Evolutionary conservation across 805 yeast species (phyloP).

Genomic region (Candida multigemmis): DNA sequence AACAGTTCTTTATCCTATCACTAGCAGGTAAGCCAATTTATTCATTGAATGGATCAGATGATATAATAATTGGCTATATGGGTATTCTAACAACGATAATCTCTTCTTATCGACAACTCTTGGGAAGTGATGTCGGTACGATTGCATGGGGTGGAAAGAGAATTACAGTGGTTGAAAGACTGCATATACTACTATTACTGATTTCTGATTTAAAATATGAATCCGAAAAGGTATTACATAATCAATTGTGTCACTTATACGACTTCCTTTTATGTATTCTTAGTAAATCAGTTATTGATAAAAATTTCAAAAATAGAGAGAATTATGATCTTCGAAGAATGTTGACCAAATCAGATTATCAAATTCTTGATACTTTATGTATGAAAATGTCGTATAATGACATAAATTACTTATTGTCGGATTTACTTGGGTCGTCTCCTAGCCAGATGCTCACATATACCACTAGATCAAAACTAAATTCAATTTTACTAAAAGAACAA

Average conservation of each 20-base stretch:
- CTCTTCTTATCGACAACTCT: conserved; percentile 49
- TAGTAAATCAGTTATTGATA: conserved; percentile 68
- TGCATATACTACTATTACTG: conserved; percentile 70
- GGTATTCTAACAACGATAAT: conserved; percentile 78
- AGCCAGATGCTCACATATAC: conserved; percentile 41
- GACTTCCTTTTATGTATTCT: conserved; percentile 74
- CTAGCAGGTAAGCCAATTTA: conserved; percentile 86
- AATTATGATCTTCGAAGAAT: conserved; percentile 76
- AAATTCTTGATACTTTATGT: conserved; percentile 55
- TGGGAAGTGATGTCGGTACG: conserved; percentile 32
- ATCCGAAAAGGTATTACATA: conserved; percentile 13
- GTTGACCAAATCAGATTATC: conserved; percentile 65
- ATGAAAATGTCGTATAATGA: conserved; percentile 28
- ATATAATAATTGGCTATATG: conserved; percentile 56
- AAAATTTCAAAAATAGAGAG: conserved; percentile 60
- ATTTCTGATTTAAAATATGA: conserved; percentile 47
- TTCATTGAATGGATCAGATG: conserved; percentile 67
- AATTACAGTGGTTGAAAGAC: conserved; percentile 51
- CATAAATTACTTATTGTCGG: conserved; percentile 1
- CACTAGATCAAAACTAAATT: conserved; percentile 48
- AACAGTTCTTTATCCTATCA: conserved; percentile 73
- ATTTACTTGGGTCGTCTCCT: background rate
- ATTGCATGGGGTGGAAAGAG: conserved; percentile 39
- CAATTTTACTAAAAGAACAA: conserved; percentile 29
- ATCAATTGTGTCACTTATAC: conserved; percentile 66